Percentiles rank a stretch among this genome's conserved stretches.
phyloP scores from a whole-genome alignment of 2,329 filamentous ascomycete genomes.

The Cladosporium sp. region DNA sequence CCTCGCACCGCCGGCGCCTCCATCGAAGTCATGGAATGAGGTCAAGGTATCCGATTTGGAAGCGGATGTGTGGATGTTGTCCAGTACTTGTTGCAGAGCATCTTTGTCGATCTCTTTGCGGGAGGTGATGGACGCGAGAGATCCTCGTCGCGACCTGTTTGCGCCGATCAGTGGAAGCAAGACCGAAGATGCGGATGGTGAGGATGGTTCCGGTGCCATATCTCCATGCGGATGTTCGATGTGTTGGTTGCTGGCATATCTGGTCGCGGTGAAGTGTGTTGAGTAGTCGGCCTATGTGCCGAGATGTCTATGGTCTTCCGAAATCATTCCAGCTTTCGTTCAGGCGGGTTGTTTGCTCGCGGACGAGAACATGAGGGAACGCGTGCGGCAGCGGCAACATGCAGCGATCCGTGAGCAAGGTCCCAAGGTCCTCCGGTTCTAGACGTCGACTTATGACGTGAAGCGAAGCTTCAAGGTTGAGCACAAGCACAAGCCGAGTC shows the following conservation, averaged over 20 bases:
- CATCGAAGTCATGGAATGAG: conserved; percentile 92
- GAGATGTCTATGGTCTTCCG: neutral
- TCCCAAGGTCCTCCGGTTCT: neutral
- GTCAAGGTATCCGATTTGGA: conserved; percentile 82
- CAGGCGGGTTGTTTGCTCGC: conserved; percentile 5
- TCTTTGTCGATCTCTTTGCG: conserved; percentile 62
- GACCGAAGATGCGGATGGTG: conserved; percentile 32
- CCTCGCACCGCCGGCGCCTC: conserved; percentile 52
- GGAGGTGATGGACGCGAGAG: conserved; percentile 41
- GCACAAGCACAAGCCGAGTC: neutral
- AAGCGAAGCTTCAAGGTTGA: neutral
- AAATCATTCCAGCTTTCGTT: neutral
- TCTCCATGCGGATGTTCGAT: conserved; percentile 10
- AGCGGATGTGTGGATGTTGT: conserved; percentile 86
- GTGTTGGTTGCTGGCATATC: conserved; percentile 19
- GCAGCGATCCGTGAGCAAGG: conserved; percentile 5
- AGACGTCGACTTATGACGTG: neutral
- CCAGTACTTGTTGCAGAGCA: conserved; percentile 72
- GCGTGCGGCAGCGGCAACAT: conserved; percentile 9
- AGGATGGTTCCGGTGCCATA: conserved; percentile 32
- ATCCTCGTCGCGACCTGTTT: conserved; percentile 38
- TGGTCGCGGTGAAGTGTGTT: conserved; percentile 18
- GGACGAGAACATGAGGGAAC: neutral
- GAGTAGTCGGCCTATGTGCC: neutral
- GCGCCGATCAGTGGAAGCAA: conserved; percentile 35